Conservation (phyloP, 176 grass and related monocot genomes). For the Musa schizocarpa region DNA sequence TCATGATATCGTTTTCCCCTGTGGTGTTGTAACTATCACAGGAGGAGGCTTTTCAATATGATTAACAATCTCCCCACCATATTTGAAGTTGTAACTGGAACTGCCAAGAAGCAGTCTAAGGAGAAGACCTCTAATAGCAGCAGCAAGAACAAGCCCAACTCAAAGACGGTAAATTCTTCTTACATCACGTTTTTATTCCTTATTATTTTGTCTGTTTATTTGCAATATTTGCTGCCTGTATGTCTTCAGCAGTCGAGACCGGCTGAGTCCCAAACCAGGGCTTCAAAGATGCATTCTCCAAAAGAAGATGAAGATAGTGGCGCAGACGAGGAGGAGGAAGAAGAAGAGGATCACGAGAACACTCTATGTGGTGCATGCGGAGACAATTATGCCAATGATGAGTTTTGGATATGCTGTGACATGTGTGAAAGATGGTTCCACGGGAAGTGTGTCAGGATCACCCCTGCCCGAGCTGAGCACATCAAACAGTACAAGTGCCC, state of each 20-base stretch:
- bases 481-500: conserved; percentile 99
- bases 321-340: conserved; percentile 38
- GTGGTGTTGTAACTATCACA: conserved; percentile 5
- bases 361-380: conserved; percentile 77
- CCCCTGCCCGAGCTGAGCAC: conserved; percentile 81
- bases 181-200: not conserved
- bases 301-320: conserved; percentile 74
- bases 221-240: conserved; percentile 26
- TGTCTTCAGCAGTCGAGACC: not conserved
- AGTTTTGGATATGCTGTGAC: conserved; percentile 95
- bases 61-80: conserved; percentile 93
- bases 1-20: conserved; percentile 12
- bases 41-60: conserved; percentile 85
- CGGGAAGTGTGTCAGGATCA: conserved; percentile 86
- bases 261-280: conserved; percentile 44
- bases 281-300: conserved; percentile 35
- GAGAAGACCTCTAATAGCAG: conserved; percentile 87
- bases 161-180: conserved; percentile 51
- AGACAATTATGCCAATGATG: conserved; percentile 58
- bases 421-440: conserved; percentile 92
- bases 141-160: conserved; percentile 67
- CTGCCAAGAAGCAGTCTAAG: conserved; percentile 56
- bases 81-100: conserved; percentile 85
- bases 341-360: conserved; percentile 74
- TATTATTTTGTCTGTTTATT: not conserved